Conservation (phyloP, 163 green algal genomes). For the Trebouxia gelatinosa region DNA sequence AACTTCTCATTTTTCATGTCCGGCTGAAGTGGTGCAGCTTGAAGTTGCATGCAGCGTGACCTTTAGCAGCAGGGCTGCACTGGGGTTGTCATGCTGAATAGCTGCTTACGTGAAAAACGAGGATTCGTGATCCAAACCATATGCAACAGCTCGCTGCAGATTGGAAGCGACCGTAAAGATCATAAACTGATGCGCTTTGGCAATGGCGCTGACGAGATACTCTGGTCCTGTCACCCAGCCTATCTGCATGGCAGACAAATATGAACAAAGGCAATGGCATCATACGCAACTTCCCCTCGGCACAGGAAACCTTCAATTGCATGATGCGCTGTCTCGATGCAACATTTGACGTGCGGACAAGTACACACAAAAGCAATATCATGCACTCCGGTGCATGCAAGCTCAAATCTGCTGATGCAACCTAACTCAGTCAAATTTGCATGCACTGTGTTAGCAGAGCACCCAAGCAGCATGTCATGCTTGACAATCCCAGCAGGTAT, state of each 20-base stretch:
- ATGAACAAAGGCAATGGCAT: too few species aligned
- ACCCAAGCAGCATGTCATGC: too few species aligned
- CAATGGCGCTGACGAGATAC: slow-evolving; percentile 63
- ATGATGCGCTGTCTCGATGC: too few species aligned
- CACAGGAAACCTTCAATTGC: too few species aligned
- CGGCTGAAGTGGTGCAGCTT: neutral
- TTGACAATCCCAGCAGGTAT: too few species aligned
- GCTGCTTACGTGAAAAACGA: slow-evolving; percentile 65
- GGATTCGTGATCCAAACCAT: slow-evolving; percentile 68
- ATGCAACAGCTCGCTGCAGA: slow-evolving; percentile 73
- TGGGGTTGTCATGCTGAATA: too few species aligned
- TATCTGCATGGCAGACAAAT: too few species aligned
- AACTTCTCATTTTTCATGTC: neutral
- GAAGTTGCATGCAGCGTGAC: too few species aligned
- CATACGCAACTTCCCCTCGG: too few species aligned
- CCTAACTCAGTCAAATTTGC: too few species aligned
- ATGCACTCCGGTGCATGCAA: neutral
- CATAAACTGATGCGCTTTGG: slow-evolving; percentile 84
- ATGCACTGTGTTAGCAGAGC: too few species aligned
- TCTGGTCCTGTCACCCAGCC: slow-evolving; percentile 68
- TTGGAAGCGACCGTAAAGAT: slow-evolving; percentile 75
- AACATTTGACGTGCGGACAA: too few species aligned
- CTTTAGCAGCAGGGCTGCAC: neutral
- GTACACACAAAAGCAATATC: neutral
- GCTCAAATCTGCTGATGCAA: neutral